These are phyloP conservation scores for Solanum okadae DNA, from an alignment of 257 asterid species.

Conservation along the genomic window DNA sequence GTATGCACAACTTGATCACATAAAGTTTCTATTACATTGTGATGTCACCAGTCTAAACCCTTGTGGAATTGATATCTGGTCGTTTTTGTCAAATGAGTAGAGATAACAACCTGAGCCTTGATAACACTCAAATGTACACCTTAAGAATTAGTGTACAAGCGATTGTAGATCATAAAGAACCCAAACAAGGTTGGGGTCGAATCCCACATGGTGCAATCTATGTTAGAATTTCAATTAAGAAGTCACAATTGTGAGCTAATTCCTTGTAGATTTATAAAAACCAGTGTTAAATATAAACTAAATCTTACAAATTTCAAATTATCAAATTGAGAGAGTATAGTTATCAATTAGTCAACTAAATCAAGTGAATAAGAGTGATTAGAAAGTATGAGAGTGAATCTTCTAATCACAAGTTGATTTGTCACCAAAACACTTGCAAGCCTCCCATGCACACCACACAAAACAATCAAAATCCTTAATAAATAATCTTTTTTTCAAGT, in stretches of 20 bases:
- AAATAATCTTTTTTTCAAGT: not conserved
- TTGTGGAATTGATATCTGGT: not conserved
- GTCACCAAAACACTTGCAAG: not conserved
- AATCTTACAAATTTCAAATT: no score
- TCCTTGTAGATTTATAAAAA: no score
- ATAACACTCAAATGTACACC: not conserved
- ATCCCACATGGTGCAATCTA: not conserved
- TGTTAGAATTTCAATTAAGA: no score
- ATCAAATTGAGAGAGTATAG: not conserved
- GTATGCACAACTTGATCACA: no score
- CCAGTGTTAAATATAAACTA: no score
- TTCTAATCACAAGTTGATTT: not conserved
- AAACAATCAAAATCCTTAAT: no score
- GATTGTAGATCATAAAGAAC: no score
- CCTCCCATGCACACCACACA: no score
- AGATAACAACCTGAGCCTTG: not conserved
- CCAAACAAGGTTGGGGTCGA: not conserved
- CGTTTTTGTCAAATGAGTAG: not conserved
- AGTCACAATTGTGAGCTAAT: no score
- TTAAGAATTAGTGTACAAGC: no score
- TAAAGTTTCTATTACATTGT: not conserved
- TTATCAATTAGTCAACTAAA: no score
- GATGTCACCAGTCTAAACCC: not conserved
- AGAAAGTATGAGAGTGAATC: not conserved
- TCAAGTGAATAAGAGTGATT: not conserved